Evolutionary conservation across 2,329 filamentous ascomycete genomes (phyloP).

Genomic region (Trichophyton benhamiae): DNA sequence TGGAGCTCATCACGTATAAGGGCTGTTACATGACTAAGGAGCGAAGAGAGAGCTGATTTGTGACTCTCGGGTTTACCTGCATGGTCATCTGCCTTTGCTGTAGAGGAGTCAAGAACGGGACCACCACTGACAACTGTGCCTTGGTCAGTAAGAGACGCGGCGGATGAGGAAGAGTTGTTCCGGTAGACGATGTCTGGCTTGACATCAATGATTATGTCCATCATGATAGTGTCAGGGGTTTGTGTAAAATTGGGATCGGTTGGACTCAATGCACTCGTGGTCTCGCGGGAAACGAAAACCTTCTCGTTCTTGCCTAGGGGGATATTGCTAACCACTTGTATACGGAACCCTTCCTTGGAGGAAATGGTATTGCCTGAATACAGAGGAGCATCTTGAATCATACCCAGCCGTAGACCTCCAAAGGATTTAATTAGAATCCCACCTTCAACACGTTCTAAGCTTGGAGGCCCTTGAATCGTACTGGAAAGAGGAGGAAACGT

Average conservation of each 20-base stretch:
- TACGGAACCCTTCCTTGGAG: slow-evolving; percentile 33
- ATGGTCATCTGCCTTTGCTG: slow-evolving; percentile 13
- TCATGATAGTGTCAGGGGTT: slow-evolving; percentile 56
- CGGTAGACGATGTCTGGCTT: background rate
- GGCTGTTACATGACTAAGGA: slow-evolving; percentile 41
- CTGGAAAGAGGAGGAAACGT: slow-evolving; percentile 48
- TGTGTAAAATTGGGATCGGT: slow-evolving; percentile 75
- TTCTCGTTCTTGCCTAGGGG: slow-evolving; percentile 78
- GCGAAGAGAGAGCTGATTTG: slow-evolving; percentile 33
- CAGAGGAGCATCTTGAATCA: slow-evolving; percentile 36
- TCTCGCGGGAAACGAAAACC: slow-evolving; percentile 65
- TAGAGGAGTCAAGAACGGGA: slow-evolving; percentile 17
- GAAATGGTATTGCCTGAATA: slow-evolving; percentile 13
- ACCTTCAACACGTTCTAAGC: slow-evolving; percentile 45
- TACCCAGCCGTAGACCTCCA: slow-evolving; percentile 44
- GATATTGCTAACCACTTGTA: slow-evolving; percentile 70
- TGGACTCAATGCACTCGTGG: slow-evolving; percentile 51
- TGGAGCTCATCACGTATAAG: slow-evolving; percentile 34
- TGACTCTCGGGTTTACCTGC: slow-evolving; percentile 19
- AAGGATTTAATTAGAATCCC: slow-evolving; percentile 50
- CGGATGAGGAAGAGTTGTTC: slow-evolving; percentile 19
- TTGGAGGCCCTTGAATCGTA: slow-evolving; percentile 34
- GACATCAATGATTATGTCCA: slow-evolving; percentile 61
- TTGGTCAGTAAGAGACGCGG: slow-evolving; percentile 16
- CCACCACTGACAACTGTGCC: slow-evolving; percentile 15